Conservation (phyloP, 345 rosid species). For the Dipteronia sinensis region DNA sequence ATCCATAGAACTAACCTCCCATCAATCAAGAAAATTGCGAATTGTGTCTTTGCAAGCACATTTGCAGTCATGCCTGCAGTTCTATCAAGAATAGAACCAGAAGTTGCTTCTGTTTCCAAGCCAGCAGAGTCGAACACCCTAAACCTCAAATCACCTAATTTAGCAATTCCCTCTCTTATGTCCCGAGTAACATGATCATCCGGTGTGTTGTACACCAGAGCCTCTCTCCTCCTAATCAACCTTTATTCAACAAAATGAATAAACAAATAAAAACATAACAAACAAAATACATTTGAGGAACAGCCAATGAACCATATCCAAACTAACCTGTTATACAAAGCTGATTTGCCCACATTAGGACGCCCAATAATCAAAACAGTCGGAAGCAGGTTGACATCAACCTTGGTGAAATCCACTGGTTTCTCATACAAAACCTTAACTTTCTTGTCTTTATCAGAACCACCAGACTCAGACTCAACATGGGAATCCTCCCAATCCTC, state of each 20-base stretch:
- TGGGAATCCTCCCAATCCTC: slow-evolving; percentile 17
- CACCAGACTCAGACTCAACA: slow-evolving; percentile 26
- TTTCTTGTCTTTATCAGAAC: slow-evolving; percentile 23
- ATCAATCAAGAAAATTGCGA: slow-evolving; percentile 77
- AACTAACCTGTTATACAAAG: slow-evolving; percentile 81
- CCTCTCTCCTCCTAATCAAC: slow-evolving; percentile 90
- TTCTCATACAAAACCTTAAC: slow-evolving; percentile 36
- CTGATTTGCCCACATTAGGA: slow-evolving; percentile 96
- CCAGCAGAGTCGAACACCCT: slow-evolving; percentile 95
- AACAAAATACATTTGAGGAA: background rate
- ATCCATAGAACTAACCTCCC: slow-evolving; percentile 52
- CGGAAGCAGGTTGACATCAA: slow-evolving; percentile 65
- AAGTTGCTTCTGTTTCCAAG: slow-evolving; percentile 83
- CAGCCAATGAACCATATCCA: slow-evolving; percentile 1
- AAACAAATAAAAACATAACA: background rate
- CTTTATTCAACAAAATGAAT: slow-evolving; percentile 31
- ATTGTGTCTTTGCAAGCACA: slow-evolving; percentile 77
- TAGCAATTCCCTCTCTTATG: slow-evolving; percentile 92
- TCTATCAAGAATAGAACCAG: slow-evolving; percentile 86
- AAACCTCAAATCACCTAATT: slow-evolving; percentile 79
- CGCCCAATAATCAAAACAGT: slow-evolving; percentile 87
- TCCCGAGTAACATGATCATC: slow-evolving; percentile 95
- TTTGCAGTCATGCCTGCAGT: slow-evolving; percentile 86
- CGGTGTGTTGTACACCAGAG: slow-evolving; percentile 89
- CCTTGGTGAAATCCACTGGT: slow-evolving; percentile 72